Evolutionary conservation across 164 flowering plant genomes (phyloP), one percentile per base, ranked within the genome.

Genomic region (Saururus chinensis): DNA sequence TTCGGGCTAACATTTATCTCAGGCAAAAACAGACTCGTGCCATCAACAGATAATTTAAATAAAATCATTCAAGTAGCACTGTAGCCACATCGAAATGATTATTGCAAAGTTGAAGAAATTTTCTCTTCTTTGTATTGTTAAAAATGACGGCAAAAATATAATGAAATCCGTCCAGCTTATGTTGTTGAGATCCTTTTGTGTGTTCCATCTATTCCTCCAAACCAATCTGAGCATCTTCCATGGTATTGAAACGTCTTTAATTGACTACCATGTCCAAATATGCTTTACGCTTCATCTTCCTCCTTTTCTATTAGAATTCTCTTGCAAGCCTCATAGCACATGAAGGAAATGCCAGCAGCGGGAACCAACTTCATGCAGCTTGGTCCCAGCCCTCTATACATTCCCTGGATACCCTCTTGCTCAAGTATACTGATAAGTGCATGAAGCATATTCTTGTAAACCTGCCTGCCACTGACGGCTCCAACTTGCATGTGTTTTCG

Each of bases 311-410:
- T 71, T 65, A 88, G 66, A 66, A 88, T 82, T 73, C 68, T 76
- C 83, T 89, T 89, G 82, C 91, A 83, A 0, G 89, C 89, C 61
- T 87, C 93, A 37, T 89, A 89, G 70, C 96, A 89, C 93, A 89
- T 87, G 78, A 89, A 87, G 10, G 96, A 85, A 60, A 87, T 89
- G 62, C 92, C 92, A 4, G 92, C 88, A 45, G 88, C 96, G 41
- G 96, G 96, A 51, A 89, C 85, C 64, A 89, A 63, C 65, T 89
- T 89, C 71, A 85, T 57, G 73, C 89, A 89, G 70, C 96, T 89
- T 5, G 96, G 91, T 0, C 92, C 93, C 48, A 89, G 66, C 56
- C 93, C 96, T 61, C 72, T 77, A 56, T 86, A 87, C 53, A 86
- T 69, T 21, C 96, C 93, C 1, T 72, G 65, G 1, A 86, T 21